Percentiles rank a stretch among this genome's conserved stretches.
These are phyloP conservation scores for Aspergillus pseudoterreus DNA, from an alignment of 2,329 filamentous ascomycete species.

Conservation along the genomic window DNA sequence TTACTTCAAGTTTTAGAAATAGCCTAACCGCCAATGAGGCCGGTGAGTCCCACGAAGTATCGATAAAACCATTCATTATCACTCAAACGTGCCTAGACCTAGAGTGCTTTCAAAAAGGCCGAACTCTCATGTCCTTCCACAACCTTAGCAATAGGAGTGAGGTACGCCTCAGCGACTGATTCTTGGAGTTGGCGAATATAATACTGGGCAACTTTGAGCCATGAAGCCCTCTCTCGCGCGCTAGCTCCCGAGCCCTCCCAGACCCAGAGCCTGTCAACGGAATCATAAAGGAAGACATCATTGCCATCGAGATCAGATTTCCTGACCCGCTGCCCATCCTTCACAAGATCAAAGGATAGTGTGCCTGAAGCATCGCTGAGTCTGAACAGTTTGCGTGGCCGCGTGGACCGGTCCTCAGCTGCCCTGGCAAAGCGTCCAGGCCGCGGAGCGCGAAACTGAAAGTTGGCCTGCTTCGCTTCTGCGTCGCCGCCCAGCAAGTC, in stretches of 20 bases:
- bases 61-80: too few species aligned
- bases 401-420: slow-evolving; percentile 11
- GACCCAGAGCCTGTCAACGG: slow-evolving; percentile 59
- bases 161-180: slow-evolving; percentile 16
- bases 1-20: too few species aligned
- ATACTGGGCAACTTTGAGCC: slow-evolving; percentile 41
- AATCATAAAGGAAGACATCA: slow-evolving; percentile 62
- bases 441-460: slow-evolving; percentile 39
- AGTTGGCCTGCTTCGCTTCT: slow-evolving; percentile 34
- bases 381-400: slow-evolving; percentile 53
- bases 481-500: slow-evolving; percentile 51
- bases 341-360: slow-evolving; percentile 57
- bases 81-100: background rate
- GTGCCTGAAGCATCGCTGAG: slow-evolving; percentile 60
- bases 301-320: slow-evolving; percentile 52
- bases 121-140: slow-evolving; percentile 26
- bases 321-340: slow-evolving; percentile 49
- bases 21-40: too few species aligned
- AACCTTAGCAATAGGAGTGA: slow-evolving; percentile 30
- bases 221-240: slow-evolving; percentile 55
- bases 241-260: slow-evolving; percentile 63
- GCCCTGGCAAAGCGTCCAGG: slow-evolving; percentile 24
- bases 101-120: slow-evolving; percentile 24
- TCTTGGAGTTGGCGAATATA: slow-evolving; percentile 27
- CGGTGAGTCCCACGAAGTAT: too few species aligned